Conservation (phyloP, 2,329 filamentous ascomycete genomes). For the Phialophora verrucosa region DNA sequence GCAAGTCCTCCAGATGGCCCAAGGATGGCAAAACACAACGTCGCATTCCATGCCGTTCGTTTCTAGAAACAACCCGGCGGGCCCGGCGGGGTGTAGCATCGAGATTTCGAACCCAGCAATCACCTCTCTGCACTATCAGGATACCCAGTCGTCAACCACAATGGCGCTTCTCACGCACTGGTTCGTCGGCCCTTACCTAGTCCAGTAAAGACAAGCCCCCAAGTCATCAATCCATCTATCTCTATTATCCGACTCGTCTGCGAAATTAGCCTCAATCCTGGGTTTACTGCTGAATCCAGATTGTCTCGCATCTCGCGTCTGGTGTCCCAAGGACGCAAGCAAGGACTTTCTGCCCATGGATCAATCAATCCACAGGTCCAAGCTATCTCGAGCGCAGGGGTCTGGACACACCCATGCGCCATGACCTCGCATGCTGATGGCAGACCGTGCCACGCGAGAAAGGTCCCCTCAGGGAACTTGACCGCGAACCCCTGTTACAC, state of each 20-base stretch:
- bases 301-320: background rate
- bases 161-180: background rate
- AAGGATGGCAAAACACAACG: background rate
- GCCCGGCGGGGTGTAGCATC: background rate
- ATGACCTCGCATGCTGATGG: background rate
- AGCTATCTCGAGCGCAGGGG: background rate
- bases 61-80: conserved; percentile 7
- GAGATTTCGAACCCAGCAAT: background rate
- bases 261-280: conserved; percentile 4
- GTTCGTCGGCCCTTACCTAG: background rate
- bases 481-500: background rate
- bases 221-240: background rate
- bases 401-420: background rate
- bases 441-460: background rate
- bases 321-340: background rate
- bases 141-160: background rate
- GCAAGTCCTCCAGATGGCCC: background rate
- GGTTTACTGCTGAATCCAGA: background rate
- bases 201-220: background rate
- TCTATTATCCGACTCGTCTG: conserved; percentile 3
- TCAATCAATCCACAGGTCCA: background rate
- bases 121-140: background rate
- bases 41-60: background rate
- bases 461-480: background rate
- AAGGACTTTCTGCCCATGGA: background rate